phyloP scores from a whole-genome alignment of 2,329 filamentous ascomycete genomes.

The Fusarium clavum region DNA sequence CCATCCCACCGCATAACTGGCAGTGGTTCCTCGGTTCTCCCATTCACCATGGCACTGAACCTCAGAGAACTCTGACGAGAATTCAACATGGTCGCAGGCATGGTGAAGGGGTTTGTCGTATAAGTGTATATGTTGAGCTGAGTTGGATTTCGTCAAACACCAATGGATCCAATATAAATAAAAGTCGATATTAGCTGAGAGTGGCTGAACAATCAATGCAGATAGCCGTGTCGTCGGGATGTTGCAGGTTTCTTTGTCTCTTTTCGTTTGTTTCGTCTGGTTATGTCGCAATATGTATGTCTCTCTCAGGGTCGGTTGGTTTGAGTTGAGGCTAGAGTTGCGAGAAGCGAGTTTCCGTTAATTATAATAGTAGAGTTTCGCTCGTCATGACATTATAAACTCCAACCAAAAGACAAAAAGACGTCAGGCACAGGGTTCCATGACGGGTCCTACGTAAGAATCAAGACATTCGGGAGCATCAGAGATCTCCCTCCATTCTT shows the following conservation, averaged over 20 bases:
- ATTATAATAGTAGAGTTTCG: background rate
- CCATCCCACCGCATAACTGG: constrained; percentile 64
- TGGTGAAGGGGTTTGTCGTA: constrained; percentile 6
- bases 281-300: constrained; percentile 12
- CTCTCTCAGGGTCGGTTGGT: background rate
- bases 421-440: constrained; percentile 37
- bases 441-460: constrained; percentile 29
- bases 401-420: background rate
- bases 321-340: background rate
- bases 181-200: constrained; percentile 10
- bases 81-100: constrained; percentile 17
- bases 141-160: background rate
- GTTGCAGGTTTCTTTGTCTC: constrained; percentile 36
- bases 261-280: constrained; percentile 1
- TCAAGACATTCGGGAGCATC: constrained; percentile 15
- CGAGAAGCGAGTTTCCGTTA: background rate
- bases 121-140: background rate
- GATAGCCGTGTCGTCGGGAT: constrained; percentile 33
- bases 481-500: background rate
- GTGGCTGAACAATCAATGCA: constrained; percentile 25
- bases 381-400: constrained; percentile 14
- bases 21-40: constrained; percentile 31
- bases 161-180: background rate
- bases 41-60: constrained; percentile 49
- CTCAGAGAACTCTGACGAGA: constrained; percentile 33